Evolutionary conservation across 352 stramenopile species (phyloP).

Genomic region (Blastocystis sp.): DNA sequence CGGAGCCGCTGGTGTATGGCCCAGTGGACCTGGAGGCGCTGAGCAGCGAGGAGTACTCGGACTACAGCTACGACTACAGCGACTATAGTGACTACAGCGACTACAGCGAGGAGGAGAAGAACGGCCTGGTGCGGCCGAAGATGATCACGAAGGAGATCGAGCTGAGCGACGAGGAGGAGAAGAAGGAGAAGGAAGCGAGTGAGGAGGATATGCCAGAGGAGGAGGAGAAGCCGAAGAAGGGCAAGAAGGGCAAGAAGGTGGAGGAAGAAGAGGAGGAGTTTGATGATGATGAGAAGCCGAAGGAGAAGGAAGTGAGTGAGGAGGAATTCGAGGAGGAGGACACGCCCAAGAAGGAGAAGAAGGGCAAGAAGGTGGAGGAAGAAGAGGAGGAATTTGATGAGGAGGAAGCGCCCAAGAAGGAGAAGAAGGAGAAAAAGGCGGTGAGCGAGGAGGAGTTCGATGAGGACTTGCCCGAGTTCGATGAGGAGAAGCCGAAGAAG

Average conservation of each 20-base stretch:
- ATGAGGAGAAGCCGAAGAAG: slow-evolving; percentile 2
- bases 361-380: slow-evolving; percentile 4
- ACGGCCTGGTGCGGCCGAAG: not conserved
- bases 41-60: not conserved
- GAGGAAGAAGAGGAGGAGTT: not conserved
- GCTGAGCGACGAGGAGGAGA: too few relatives aligned
- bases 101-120: not conserved
- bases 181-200: not conserved
- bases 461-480: not conserved
- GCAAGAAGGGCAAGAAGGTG: not conserved
- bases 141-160: not conserved
- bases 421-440: not conserved
- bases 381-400: not conserved
- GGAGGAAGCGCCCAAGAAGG: not conserved
- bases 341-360: not conserved
- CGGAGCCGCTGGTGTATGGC: not conserved
- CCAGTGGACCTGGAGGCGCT: not conserved
- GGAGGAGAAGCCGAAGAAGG: not conserved
- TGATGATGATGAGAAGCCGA: slow-evolving; percentile 32
- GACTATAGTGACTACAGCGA: slow-evolving; percentile 19
- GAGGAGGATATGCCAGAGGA: not conserved
- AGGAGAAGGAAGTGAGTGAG: not conserved
- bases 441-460: slow-evolving; percentile 19
- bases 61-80: slow-evolving; percentile 5
- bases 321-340: too few relatives aligned